These are phyloP conservation scores for Gorgonomyces haynaldii DNA, from an alignment of 192 early-diverging fungal genomes.

Conservation along the genomic window DNA sequence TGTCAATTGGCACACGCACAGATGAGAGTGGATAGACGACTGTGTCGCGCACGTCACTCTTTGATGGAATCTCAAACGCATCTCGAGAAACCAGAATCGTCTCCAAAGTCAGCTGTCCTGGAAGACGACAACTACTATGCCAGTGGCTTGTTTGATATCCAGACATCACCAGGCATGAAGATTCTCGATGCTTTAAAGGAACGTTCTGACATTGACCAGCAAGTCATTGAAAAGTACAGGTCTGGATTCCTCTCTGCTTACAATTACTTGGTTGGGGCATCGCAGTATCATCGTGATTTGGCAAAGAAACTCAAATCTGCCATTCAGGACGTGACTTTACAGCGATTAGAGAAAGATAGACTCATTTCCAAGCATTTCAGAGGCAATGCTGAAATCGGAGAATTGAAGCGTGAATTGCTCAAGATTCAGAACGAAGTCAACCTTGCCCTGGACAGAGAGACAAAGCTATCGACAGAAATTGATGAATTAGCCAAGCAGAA, in stretches of 20 bases:
- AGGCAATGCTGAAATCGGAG: slow-evolving; percentile 46
- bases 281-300: too few relatives aligned
- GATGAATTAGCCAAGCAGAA: slow-evolving; percentile 31
- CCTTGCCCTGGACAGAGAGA: slow-evolving; percentile 37
- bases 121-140: slow-evolving; percentile 28
- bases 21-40: too few relatives aligned
- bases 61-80: too few relatives aligned
- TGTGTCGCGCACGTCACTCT: too few relatives aligned
- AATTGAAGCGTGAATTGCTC: slow-evolving; percentile 46
- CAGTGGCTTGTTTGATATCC: slow-evolving; percentile 34
- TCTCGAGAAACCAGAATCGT: too few relatives aligned
- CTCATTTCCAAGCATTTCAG: slow-evolving; percentile 32
- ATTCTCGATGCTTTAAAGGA: slow-evolving; percentile 18
- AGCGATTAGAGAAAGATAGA: slow-evolving; percentile 43
- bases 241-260: too few relatives aligned
- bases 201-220: neutral
- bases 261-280: too few relatives aligned
- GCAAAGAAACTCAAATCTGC: slow-evolving; percentile 32
- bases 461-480: slow-evolving; percentile 37
- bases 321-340: slow-evolving; percentile 32
- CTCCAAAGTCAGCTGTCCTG: too few relatives aligned
- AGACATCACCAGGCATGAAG: slow-evolving; percentile 31
- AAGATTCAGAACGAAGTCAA: slow-evolving; percentile 54
- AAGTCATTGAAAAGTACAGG: too few relatives aligned
- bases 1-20: too few relatives aligned